phyloP scores from a whole-genome alignment of 2,329 filamentous ascomycete genomes.

The Sclerotinia borealis region DNA sequence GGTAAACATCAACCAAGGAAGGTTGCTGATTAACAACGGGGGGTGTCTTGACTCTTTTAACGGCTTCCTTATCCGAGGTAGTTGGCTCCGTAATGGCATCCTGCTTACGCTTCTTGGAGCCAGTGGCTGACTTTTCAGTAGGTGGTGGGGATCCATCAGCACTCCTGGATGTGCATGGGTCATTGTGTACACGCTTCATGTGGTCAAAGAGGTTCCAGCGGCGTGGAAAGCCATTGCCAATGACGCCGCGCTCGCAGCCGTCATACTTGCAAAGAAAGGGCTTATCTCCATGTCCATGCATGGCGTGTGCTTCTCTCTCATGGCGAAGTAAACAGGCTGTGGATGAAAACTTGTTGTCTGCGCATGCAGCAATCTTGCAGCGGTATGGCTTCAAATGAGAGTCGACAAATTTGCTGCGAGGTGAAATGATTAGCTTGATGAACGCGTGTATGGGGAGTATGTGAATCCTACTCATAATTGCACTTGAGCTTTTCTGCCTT shows the following conservation, averaged over 20 bases:
- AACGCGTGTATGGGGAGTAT: background rate
- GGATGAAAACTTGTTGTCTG: conserved; percentile 85
- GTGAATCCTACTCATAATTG: conserved; percentile 84
- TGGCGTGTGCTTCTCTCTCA: conserved; percentile 90
- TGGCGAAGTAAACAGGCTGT: conserved; percentile 92
- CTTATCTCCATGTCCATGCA: conserved; percentile 91
- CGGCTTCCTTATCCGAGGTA: conserved; percentile 20
- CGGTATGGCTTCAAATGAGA: conserved; percentile 95
- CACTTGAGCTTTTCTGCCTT: conserved; percentile 95
- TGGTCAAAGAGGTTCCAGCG: conserved; percentile 96
- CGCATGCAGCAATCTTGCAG: conserved; percentile 80
- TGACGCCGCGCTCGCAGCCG: conserved; percentile 76
- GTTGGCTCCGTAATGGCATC: conserved; percentile 22
- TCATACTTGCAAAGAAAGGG: conserved; percentile 84
- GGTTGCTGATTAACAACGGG: conserved; percentile 26
- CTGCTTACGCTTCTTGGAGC: conserved; percentile 31
- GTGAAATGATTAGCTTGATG: conserved; percentile 24
- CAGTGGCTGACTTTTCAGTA: conserved; percentile 14
- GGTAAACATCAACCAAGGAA: conserved; percentile 27
- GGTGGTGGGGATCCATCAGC: conserved; percentile 25
- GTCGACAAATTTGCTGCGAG: conserved; percentile 83
- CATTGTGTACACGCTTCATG: conserved; percentile 87
- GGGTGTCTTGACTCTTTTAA: conserved; percentile 26
- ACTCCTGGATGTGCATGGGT: conserved; percentile 23
- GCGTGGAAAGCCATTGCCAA: conserved; percentile 85